Percentiles rank a stretch among this genome's conserved stretches.
Evolutionary conservation across 768 basidiomycete genomes (phyloP).

Genomic region (Rhodotorula graminis): DNA sequence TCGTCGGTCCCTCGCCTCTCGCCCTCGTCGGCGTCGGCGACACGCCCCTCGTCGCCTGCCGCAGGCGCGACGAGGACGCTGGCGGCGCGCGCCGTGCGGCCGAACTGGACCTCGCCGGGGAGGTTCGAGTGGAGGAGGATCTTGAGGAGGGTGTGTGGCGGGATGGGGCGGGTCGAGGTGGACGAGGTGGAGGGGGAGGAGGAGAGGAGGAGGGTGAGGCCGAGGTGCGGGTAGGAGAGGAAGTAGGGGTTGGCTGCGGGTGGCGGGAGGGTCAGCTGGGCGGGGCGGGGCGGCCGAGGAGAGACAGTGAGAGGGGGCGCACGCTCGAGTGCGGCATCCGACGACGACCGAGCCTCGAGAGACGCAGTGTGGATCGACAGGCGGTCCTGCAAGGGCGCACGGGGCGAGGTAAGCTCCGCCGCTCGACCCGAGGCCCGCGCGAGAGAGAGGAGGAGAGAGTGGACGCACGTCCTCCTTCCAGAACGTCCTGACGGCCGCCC

Average conservation of each 20-base stretch:
- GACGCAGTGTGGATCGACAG: constrained; percentile 29
- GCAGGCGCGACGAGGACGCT: constrained; percentile 9
- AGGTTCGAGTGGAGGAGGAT: constrained; percentile 41
- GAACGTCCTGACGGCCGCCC: constrained; percentile 45
- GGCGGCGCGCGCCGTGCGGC: constrained; percentile 18
- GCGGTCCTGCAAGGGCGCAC: constrained; percentile 21
- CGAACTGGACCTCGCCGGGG: constrained; percentile 40
- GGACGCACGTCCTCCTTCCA: constrained; percentile 47
- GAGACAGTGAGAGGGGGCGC: background rate
- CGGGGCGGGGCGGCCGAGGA: background rate
- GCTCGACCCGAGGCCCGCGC: background rate
- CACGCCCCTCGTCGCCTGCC: background rate
- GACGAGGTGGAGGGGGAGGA: constrained; percentile 9
- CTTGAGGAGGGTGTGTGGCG: constrained; percentile 30
- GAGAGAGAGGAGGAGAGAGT: too few species aligned
- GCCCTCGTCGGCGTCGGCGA: background rate
- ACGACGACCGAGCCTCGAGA: background rate
- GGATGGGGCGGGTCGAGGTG: constrained; percentile 12
- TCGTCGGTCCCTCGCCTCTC: background rate
- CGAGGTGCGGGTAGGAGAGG: constrained; percentile 39
- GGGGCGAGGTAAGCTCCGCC: too few species aligned
- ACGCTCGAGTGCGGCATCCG: background rate
- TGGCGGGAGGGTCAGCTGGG: background rate
- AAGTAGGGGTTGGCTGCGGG: constrained; percentile 38
- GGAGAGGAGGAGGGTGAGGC: constrained; percentile 38